These are phyloP conservation scores for Penicillium argentinense DNA, from an alignment of 495 filamentous ascomycete species.

Conservation along the genomic window DNA sequence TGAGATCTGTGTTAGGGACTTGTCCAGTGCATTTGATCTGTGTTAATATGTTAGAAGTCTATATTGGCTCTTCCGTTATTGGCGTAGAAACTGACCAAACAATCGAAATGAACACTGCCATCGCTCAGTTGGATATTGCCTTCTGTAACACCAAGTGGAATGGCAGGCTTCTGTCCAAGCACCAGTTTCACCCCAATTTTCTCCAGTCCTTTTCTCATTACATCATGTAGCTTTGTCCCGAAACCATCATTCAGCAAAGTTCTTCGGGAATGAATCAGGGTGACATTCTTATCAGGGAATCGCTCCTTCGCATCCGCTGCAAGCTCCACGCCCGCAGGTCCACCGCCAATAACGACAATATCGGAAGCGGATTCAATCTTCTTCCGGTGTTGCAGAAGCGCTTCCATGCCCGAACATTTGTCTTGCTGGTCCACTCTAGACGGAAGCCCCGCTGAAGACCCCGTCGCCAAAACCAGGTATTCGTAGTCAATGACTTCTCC, in stretches of 20 bases:
- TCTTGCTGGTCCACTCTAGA: slow-evolving; percentile 9
- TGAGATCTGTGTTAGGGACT: slow-evolving; percentile 20
- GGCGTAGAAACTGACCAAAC: slow-evolving; percentile 11
- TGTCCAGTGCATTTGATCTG: slow-evolving; percentile 27
- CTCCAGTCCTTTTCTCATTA: slow-evolving; percentile 33
- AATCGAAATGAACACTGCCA: slow-evolving; percentile 14
- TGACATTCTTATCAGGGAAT: slow-evolving; percentile 52
- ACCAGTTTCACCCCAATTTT: slow-evolving; percentile 43
- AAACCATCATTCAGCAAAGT: slow-evolving; percentile 42
- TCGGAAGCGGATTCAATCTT: slow-evolving; percentile 20
- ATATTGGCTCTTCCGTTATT: no score
- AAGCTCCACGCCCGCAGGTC: slow-evolving; percentile 54
- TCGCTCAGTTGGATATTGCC: slow-evolving; percentile 3
- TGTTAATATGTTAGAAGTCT: slow-evolving; percentile 2
- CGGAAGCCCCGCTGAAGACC: slow-evolving; percentile 15
- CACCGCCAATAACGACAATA: slow-evolving; percentile 54
- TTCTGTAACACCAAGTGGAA: not conserved
- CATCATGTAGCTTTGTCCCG: slow-evolving; percentile 38
- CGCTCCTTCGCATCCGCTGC: slow-evolving; percentile 52
- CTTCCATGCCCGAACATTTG: slow-evolving; percentile 19
- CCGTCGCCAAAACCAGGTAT: slow-evolving; percentile 41
- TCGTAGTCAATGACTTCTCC: slow-evolving; percentile 25
- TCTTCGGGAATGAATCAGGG: slow-evolving; percentile 53
- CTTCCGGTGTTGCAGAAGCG: slow-evolving; percentile 17
- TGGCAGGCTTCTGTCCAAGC: slow-evolving; percentile 34